Percentiles rank a stretch among this genome's conserved stretches.
Evolutionary conservation across 163 green algal genomes (phyloP).

Genomic region (Dunaliella salina): DNA sequence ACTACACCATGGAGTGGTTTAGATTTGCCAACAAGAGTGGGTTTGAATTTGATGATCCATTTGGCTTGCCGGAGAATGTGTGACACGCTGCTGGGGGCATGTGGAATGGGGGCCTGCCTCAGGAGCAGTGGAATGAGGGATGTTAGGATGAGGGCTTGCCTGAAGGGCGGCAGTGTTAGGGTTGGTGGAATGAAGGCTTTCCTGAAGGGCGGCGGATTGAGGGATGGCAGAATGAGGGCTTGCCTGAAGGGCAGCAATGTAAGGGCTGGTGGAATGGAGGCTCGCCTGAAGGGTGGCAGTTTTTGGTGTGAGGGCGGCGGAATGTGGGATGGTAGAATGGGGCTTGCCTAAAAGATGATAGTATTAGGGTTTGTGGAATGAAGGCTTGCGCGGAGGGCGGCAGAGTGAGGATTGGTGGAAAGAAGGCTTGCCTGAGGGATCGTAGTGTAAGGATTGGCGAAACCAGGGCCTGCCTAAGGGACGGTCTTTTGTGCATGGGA

Average conservation of each 20-base stretch:
- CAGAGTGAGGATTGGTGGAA: no score
- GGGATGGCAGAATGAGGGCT: no score
- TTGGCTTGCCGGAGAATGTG: neutral
- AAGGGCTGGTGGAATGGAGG: neutral
- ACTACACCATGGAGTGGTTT: neutral
- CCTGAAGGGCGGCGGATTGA: no score
- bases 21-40: neutral
- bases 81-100: neutral
- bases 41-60: neutral
- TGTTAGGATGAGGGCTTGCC: neutral
- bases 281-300: no score
- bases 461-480: no score
- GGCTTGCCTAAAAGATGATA: neutral
- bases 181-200: neutral
- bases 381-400: no score
- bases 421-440: neutral
- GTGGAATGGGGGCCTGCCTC: neutral
- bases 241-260: neutral
- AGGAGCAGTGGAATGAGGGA: neutral
- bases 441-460: neutral
- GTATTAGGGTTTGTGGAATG: neutral
- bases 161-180: neutral
- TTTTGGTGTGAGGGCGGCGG: neutral
- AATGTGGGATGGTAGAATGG: neutral
- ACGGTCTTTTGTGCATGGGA: no score